Evolutionary conservation across 441 rosid genomes (phyloP).

Genomic region (Theobroma grandiflorum): DNA sequence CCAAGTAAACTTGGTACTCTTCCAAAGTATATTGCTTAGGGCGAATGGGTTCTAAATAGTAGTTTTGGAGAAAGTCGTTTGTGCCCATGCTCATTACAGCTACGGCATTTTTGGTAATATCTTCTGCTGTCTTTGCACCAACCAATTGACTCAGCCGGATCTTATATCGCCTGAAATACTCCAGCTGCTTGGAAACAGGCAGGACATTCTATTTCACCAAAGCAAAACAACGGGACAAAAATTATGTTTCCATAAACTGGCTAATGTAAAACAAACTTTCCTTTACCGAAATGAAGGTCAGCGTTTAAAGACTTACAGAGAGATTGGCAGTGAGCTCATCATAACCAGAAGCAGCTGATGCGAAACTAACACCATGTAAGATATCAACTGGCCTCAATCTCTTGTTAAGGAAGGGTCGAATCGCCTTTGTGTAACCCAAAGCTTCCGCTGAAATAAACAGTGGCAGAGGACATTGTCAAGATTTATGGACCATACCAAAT

Average conservation of each 20-base stretch:
- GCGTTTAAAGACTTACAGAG: slow-evolving; percentile 50
- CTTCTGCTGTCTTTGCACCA: slow-evolving; percentile 57
- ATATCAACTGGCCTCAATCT: slow-evolving; percentile 50
- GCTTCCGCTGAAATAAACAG: slow-evolving; percentile 53
- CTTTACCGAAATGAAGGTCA: not conserved
- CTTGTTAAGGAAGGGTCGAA: slow-evolving; percentile 79
- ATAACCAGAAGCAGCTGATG: slow-evolving; percentile 91
- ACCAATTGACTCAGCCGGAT: slow-evolving; percentile 56
- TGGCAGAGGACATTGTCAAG: not conserved
- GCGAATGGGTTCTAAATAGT: slow-evolving; percentile 70
- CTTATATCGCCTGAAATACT: slow-evolving; percentile 72
- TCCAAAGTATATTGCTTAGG: slow-evolving; percentile 57
- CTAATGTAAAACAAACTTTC: no score
- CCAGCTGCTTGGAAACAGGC: slow-evolving; percentile 61
- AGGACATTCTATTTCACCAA: slow-evolving; percentile 60
- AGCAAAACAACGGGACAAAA: not conserved
- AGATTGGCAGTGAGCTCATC: slow-evolving; percentile 85
- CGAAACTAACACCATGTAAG: slow-evolving; percentile 81
- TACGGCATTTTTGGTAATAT: slow-evolving; percentile 52
- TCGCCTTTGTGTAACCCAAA: slow-evolving; percentile 56
- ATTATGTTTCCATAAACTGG: not conserved
- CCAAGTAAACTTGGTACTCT: slow-evolving; percentile 59
- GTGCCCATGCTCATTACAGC: slow-evolving; percentile 79
- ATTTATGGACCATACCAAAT: not conserved
- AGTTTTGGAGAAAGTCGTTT: slow-evolving; percentile 85